These are phyloP conservation scores for Raphanus raphanistrum DNA, from an alignment of 345 rosid species.

Conservation along the genomic window DNA sequence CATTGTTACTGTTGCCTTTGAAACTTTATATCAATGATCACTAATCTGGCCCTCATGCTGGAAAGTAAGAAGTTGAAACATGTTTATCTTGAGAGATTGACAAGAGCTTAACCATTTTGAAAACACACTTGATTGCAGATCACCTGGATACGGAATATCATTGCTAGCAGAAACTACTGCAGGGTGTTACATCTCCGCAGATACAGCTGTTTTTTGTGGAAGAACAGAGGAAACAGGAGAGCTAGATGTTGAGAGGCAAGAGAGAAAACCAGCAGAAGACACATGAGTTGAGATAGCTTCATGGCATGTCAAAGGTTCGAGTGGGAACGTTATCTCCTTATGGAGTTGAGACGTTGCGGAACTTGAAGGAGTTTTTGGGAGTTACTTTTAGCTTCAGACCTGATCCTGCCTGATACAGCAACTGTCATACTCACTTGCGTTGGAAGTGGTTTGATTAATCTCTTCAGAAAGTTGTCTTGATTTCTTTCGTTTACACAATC, in stretches of 20 bases:
- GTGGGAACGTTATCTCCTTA: conserved; percentile 77
- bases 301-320: conserved; percentile 71
- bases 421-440: conserved; percentile 72
- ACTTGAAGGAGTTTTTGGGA: conserved; percentile 72
- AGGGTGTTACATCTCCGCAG: conserved; percentile 79
- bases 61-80: conserved; percentile 57
- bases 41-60: conserved; percentile 70
- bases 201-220: conserved; percentile 61
- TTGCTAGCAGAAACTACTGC: conserved; percentile 88
- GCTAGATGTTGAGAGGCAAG: conserved; percentile 59
- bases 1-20: no score
- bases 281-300: conserved; percentile 79
- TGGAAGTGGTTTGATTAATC: conserved; percentile 78
- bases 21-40: conserved; percentile 71
- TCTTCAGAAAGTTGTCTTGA: conserved; percentile 70
- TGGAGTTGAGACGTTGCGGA: conserved; percentile 79
- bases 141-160: conserved; percentile 90
- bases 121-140: conserved; percentile 47
- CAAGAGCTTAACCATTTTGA: background rate
- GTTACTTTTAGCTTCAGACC: conserved; percentile 62
- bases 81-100: background rate
- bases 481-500: conserved; percentile 14
- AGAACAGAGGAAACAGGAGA: conserved; percentile 50
- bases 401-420: conserved; percentile 71
- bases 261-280: conserved; percentile 61